Base-by-base conservation (phyloP, 805 yeast species). In the Yarrowia osloensis region DNA sequence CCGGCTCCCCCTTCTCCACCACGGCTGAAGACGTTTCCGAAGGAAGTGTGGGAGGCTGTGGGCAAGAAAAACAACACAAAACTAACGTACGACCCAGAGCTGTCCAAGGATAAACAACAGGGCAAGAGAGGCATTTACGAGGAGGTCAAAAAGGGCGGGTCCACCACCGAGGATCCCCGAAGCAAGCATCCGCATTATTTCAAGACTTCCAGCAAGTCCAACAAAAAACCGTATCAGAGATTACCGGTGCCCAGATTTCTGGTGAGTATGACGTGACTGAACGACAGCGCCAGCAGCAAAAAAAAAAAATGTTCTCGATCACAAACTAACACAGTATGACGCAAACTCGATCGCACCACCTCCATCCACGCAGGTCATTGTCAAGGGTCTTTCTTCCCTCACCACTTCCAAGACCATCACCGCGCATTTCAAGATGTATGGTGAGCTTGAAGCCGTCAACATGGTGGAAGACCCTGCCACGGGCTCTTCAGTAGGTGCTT, bases 401-500 rank as follows among this genome's bases (percentile, higher is more conserved):
- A 71, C 73, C 12, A 67, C 70, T 2, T 62, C 65, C 46, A 17
- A 69, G 15, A 59, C 70, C 5, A 68, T 73, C 24, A 40, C 67
- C 1, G 44, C 71, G 12, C 65, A 57, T 19, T 84, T 90, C 70
- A 81, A 81, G 47, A 77, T 82, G 26, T 88, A 80, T 76, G 97
- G 97, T 3, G 82, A 82, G 33, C 81, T 92, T 4, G 80, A 82
- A 29, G 86, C 85, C 44, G 77, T 88, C 59, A 84, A 84, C 68
- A 80, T 86, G 68, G 79, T 88, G 11, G 84, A 82, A 67, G 95
- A 92, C 73, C 90, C 94, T 0, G 80, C 81, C 24, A 86, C 90
- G 50, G 97, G 92, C 2, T 88, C 87, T 21, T 93, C 96, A 0
- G 76, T 92, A 46, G 95, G 96, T 11, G 79, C 91, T 24, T 88